These are phyloP conservation scores for Cladosporium sp. DNA, from an alignment of 2,329 filamentous ascomycete genomes.

Conservation along the genomic window DNA sequence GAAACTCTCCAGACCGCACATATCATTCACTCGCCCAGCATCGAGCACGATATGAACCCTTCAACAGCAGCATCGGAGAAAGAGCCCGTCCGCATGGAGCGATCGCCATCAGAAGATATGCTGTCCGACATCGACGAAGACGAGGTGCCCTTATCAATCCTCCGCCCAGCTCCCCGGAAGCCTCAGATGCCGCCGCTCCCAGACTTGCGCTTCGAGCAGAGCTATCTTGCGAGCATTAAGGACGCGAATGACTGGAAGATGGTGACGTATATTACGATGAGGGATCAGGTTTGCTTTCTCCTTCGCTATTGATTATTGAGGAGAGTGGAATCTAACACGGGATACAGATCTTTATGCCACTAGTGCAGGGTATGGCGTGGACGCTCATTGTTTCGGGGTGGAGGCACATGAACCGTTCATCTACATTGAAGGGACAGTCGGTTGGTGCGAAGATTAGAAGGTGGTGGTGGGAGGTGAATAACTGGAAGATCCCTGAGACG, in stretches of 20 bases:
- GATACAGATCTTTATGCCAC: constrained; percentile 71
- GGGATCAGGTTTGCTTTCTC: constrained; percentile 68
- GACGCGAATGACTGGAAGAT: constrained; percentile 74
- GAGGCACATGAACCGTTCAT: constrained; percentile 81
- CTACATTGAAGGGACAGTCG: constrained; percentile 70
- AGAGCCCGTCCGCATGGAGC: constrained; percentile 52
- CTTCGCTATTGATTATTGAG: background rate
- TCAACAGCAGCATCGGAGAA: constrained; percentile 68
- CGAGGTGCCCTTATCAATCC: constrained; percentile 64
- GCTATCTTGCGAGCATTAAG: constrained; percentile 86
- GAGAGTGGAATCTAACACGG: constrained; percentile 6
- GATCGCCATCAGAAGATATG: constrained; percentile 28
- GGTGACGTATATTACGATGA: constrained; percentile 76
- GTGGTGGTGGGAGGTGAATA: constrained; percentile 96
- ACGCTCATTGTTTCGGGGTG: constrained; percentile 80
- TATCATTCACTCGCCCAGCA: constrained; percentile 68
- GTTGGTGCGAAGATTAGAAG: constrained; percentile 72
- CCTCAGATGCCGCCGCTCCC: constrained; percentile 64
- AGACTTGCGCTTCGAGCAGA: constrained; percentile 95
- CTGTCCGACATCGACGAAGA: constrained; percentile 52
- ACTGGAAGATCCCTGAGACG: constrained; percentile 66
- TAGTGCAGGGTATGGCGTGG: constrained; percentile 85
- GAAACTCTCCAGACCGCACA: constrained; percentile 77
- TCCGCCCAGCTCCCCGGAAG: constrained; percentile 52
- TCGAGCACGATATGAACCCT: constrained; percentile 72